Conservation (phyloP, 1,284 basidiomycete genomes). For the Pholiota adiposa region DNA sequence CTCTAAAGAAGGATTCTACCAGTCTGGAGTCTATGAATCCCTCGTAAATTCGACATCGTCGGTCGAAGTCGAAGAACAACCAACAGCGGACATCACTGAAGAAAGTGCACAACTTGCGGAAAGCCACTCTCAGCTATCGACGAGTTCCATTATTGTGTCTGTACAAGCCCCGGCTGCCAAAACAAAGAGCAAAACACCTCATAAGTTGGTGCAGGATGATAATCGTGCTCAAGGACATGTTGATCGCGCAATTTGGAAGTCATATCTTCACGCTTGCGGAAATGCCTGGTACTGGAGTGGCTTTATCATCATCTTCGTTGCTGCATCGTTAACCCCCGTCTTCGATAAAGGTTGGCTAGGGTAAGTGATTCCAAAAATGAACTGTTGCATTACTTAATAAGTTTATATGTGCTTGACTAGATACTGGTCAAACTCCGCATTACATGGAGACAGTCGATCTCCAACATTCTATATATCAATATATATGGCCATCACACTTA, state of each 20-base stretch:
- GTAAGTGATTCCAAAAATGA: constrained; percentile 42
- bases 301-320: constrained; percentile 60
- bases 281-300: constrained; percentile 70
- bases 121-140: constrained; percentile 45
- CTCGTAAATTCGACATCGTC: constrained; percentile 61
- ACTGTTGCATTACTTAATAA: background rate
- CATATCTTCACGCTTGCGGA: constrained; percentile 79
- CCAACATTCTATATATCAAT: constrained; percentile 78
- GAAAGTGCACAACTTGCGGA: constrained; percentile 27
- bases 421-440: constrained; percentile 58
- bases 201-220: constrained; percentile 94
- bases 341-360: constrained; percentile 84
- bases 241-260: constrained; percentile 76
- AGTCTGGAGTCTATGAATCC: constrained; percentile 65
- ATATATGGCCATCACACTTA: constrained; percentile 59
- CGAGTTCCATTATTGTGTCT: constrained; percentile 51
- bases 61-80: constrained; percentile 43
- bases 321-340: constrained; percentile 77
- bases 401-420: constrained; percentile 34
- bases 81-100: constrained; percentile 32
- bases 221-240: constrained; percentile 86
- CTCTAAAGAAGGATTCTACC: constrained; percentile 63
- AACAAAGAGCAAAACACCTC: constrained; percentile 67
- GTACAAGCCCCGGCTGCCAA: constrained; percentile 42
- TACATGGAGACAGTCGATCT: constrained; percentile 36